phyloP scores from a whole-genome alignment of 2,329 filamentous ascomycete genomes.

The Dactylellina cionopaga region DNA sequence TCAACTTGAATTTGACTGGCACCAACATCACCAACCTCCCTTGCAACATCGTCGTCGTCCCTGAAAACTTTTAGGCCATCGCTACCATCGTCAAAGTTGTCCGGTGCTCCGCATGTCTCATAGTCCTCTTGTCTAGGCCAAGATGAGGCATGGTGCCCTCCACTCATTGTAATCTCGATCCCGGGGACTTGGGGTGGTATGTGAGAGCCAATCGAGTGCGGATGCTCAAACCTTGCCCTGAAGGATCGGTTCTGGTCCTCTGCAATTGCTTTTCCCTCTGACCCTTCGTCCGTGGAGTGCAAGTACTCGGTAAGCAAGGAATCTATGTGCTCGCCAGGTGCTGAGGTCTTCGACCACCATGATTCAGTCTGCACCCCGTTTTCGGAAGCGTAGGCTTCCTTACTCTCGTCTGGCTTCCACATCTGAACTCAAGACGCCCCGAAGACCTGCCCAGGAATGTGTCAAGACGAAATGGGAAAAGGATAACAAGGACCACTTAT shows the following conservation, averaged over 20 bases:
- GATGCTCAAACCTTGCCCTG: constrained; percentile 49
- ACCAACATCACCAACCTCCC: constrained; percentile 36
- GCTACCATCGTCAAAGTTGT: constrained; percentile 39
- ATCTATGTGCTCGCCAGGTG: constrained; percentile 43
- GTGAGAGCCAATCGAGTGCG: constrained; percentile 47
- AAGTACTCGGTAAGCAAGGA: constrained; percentile 43
- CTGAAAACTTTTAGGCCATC: constrained; percentile 39
- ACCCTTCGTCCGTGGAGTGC: constrained; percentile 34
- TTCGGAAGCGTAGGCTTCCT: constrained; percentile 52
- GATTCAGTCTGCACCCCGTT: constrained; percentile 47
- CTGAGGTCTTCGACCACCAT: constrained; percentile 49
- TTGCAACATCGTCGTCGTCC: constrained; percentile 31
- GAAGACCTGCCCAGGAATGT: constrained; percentile 50
- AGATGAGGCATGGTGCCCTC: constrained; percentile 32
- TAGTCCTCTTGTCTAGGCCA: constrained; percentile 49
- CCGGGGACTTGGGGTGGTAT: constrained; percentile 47
- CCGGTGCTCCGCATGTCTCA: constrained; percentile 51
- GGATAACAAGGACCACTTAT: constrained; percentile 38
- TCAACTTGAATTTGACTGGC: constrained; percentile 9
- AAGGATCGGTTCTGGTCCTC: constrained; percentile 37
- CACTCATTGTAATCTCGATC: constrained; percentile 48
- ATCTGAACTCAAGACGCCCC: constrained; percentile 48
- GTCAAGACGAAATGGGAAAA: constrained; percentile 51
- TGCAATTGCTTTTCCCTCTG: constrained; percentile 49
- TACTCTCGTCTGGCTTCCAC: constrained; percentile 53